Evolutionary conservation across 1,284 basidiomycete species (phyloP).

Genomic region (Boletellus deceptivus): DNA sequence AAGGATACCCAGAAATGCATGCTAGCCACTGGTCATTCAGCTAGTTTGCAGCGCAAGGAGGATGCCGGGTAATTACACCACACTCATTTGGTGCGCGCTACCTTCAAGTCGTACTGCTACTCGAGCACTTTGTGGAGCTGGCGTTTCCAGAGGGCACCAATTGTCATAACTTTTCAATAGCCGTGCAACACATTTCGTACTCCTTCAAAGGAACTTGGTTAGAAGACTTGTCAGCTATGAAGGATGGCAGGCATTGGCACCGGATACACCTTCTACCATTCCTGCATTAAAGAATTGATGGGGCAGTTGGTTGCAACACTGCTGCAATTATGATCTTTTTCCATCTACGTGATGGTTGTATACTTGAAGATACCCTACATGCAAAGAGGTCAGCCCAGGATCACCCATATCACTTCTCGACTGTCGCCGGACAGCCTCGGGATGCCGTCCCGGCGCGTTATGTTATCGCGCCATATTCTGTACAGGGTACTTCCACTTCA

Average conservation of each 20-base stretch:
- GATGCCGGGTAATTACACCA: too few species aligned
- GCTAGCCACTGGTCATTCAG: background rate
- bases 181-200: background rate
- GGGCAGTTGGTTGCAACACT: background rate
- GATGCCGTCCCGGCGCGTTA: background rate
- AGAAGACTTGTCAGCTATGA: background rate
- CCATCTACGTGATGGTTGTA: background rate
- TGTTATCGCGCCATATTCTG: background rate
- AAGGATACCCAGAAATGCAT: background rate
- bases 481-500: background rate
- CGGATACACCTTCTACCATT: background rate
- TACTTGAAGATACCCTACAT: background rate
- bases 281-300: background rate
- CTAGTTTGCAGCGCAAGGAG: background rate
- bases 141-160: too few species aligned
- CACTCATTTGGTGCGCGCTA: too few species aligned
- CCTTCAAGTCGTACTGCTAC: background rate
- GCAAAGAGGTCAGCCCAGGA: background rate
- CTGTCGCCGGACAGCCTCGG: background rate
- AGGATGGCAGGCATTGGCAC: background rate
- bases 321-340: background rate
- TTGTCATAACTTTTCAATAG: background rate
- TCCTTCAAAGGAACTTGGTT: background rate
- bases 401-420: too few species aligned
- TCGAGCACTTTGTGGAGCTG: too few species aligned